Evolutionary conservation across 164 flowering plant species (phyloP).

Genomic region (Annona squamosa): DNA sequence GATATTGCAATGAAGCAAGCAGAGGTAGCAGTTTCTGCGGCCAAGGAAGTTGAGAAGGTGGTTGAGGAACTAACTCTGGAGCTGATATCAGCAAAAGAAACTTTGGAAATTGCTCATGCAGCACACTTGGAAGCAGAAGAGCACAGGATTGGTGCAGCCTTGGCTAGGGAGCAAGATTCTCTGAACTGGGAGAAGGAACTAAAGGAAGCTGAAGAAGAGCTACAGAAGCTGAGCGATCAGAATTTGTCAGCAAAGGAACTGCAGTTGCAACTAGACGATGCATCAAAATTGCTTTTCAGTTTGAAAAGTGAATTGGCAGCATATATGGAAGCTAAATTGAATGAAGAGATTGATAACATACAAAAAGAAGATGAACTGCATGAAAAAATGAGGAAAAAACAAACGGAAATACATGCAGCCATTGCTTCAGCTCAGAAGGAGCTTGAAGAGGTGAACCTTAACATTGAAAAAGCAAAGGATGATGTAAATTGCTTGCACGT

Average conservation of each 20-base stretch:
- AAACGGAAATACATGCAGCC: constrained; percentile 41
- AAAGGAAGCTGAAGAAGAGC: constrained; percentile 74
- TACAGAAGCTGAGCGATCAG: constrained; percentile 46
- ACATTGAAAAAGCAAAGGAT: constrained; percentile 59
- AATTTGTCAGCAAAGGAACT: constrained; percentile 50
- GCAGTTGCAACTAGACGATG: constrained; percentile 52
- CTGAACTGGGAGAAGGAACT: constrained; percentile 70
- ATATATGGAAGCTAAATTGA: constrained; percentile 64
- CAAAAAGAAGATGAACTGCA: constrained; percentile 17
- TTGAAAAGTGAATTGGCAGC: constrained; percentile 71
- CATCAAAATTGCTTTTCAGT: constrained; percentile 47
- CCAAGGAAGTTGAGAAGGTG: constrained; percentile 66
- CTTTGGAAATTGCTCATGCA: constrained; percentile 73
- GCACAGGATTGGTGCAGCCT: constrained; percentile 64
- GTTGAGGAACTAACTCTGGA: constrained; percentile 83
- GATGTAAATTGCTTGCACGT: constrained; percentile 63
- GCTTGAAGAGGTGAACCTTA: constrained; percentile 71
- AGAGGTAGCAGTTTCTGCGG: constrained; percentile 47
- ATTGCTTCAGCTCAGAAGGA: constrained; percentile 60
- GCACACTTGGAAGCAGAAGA: constrained; percentile 90
- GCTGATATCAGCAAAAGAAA: constrained; percentile 66
- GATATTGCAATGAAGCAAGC: constrained; percentile 52
- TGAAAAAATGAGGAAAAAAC: constrained; percentile 25
- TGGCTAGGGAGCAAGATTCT: constrained; percentile 71
- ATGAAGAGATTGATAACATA: constrained; percentile 24